phyloP scores from a whole-genome alignment of 176 grass and related monocot genomes.

The Phoenix dactylifera region DNA sequence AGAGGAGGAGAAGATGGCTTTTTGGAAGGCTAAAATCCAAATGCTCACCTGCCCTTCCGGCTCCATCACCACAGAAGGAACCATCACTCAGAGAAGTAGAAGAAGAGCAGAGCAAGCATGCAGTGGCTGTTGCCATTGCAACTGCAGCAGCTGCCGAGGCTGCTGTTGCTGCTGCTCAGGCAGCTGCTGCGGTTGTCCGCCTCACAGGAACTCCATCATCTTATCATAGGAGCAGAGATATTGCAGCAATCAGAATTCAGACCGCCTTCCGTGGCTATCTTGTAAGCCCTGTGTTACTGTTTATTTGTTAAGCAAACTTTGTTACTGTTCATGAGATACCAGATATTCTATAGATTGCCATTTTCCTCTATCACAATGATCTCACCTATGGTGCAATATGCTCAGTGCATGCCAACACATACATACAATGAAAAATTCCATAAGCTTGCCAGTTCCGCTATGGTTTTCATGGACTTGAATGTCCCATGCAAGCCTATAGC shows the following conservation, averaged over 20 bases:
- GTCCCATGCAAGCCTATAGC: no score
- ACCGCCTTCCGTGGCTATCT: conserved; percentile 56
- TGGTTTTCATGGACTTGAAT: no score
- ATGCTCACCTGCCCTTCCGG: conserved; percentile 27
- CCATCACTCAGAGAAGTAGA: conserved; percentile 27
- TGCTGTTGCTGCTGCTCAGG: conserved; percentile 21
- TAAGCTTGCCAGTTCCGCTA: no score
- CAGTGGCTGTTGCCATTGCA: conserved; percentile 31
- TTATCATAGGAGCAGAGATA: conserved; percentile 4
- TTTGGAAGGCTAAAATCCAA: conserved; percentile 36
- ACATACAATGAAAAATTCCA: no score
- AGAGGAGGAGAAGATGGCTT: conserved; percentile 45
- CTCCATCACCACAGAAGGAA: conserved; percentile 12
- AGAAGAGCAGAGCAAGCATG: conserved; percentile 56
- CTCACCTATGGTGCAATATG: no score
- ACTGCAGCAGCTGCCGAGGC: conserved; percentile 25
- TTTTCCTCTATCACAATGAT: no score
- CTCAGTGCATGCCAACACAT: no score
- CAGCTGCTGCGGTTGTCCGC: conserved; percentile 25
- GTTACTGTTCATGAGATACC: no score
- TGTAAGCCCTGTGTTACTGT: conserved; percentile 18
- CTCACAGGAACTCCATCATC: conserved; percentile 23
- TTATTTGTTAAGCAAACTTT: no score
- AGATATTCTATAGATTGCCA: no score
- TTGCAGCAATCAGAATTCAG: conserved; percentile 45